These are phyloP conservation scores for Hippophae gyantsensis DNA, from an alignment of 306 rosid genomes.

Conservation along the genomic window DNA sequence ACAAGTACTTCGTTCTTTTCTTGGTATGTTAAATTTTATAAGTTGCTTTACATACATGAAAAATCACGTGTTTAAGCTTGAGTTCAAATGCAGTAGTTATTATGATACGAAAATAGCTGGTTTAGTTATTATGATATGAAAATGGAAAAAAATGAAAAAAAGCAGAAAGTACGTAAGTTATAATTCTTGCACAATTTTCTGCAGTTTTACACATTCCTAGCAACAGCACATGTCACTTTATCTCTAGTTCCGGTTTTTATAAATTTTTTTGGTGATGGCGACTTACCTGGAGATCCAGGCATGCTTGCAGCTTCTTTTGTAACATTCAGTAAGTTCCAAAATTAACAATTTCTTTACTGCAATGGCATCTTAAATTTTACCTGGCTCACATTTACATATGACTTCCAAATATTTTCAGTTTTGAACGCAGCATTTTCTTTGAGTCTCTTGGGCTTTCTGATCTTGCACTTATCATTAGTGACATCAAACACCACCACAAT, in stretches of 20 bases:
- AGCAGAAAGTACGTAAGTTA: constrained; percentile 3
- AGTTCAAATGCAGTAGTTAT: too few relatives aligned
- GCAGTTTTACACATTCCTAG: constrained; percentile 76
- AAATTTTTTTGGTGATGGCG: constrained; percentile 52
- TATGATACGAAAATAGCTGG: too few relatives aligned
- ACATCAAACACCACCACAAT: constrained; percentile 61
- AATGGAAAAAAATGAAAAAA: too few relatives aligned
- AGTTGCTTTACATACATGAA: neutral
- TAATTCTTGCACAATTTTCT: constrained; percentile 15
- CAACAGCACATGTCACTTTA: constrained; percentile 50
- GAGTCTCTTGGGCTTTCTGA: constrained; percentile 58
- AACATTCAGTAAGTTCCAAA: constrained; percentile 51
- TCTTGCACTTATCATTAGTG: constrained; percentile 55
- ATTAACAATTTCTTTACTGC: neutral
- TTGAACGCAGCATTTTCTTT: constrained; percentile 52
- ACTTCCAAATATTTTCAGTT: constrained; percentile 28
- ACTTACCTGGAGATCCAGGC: constrained; percentile 44
- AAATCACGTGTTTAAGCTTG: neutral
- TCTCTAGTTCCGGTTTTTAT: constrained; percentile 52
- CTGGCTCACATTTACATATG: constrained; percentile 7
- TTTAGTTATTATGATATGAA: too few relatives aligned
- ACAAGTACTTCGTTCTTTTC: constrained; percentile 69
- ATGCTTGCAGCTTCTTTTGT: constrained; percentile 50
- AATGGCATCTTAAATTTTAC: constrained; percentile 4
- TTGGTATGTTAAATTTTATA: constrained; percentile 36